Evolutionary conservation across 192 early-diverging fungal species (phyloP).

Genomic region (Blastocladiella britannica): DNA sequence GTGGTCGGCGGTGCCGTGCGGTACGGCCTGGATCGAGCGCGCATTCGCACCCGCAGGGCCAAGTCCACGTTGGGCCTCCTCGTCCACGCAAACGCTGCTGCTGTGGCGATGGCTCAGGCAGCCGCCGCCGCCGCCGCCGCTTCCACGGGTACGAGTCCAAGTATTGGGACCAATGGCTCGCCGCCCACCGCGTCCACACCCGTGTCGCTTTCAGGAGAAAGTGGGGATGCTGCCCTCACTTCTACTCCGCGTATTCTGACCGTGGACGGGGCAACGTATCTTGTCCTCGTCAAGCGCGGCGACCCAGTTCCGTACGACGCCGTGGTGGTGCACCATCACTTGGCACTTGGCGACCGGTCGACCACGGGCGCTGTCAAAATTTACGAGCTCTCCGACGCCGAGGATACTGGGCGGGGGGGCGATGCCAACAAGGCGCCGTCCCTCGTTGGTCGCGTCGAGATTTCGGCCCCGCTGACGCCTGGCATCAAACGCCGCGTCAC

Average conservation of each 20-base stretch:
- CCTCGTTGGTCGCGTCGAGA: not conserved
- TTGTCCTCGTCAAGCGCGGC: slow-evolving; percentile 1
- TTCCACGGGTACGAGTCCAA: too few relatives aligned
- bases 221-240: too few relatives aligned
- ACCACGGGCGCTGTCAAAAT: not conserved
- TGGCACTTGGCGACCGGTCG: not conserved
- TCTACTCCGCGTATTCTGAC: too few relatives aligned
- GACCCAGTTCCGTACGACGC: not conserved
- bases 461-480: not conserved
- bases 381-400: not conserved
- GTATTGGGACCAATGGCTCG: too few relatives aligned
- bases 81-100: not conserved
- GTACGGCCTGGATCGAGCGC: not conserved
- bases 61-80: not conserved
- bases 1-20: slow-evolving; percentile 2
- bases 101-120: not conserved
- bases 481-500: not conserved
- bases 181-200: too few relatives aligned
- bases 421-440: not conserved
- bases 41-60: not conserved
- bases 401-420: too few relatives aligned
- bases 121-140: slow-evolving; percentile 1
- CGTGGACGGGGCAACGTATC: not conserved
- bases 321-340: not conserved
- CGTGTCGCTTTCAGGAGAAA: too few relatives aligned